Base-by-base conservation (phyloP, 163 green algal species). In the Prototheca cutis region DNA sequence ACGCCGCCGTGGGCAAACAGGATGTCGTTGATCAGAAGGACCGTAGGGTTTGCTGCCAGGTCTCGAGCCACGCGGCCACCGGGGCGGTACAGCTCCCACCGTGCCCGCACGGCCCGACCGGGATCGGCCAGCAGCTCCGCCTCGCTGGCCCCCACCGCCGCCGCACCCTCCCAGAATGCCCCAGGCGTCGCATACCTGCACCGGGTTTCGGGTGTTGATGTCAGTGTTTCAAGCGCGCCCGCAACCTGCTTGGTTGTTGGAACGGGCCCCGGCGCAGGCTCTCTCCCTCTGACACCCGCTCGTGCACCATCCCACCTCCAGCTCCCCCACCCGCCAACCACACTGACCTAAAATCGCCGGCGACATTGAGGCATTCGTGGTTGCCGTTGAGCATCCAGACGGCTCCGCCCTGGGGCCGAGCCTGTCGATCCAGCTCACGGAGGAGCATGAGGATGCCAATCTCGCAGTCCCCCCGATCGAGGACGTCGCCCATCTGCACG, bases 311-410 rank as follows among this genome's bases (percentile, higher is more conserved):
- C 25, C 25, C 13, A 23, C 23, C 48, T 48, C 65, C 51, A 48
- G 21, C 17, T 48, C 19, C 45, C 28, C 71, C 65, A 72, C 32
- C 29, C 23, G n/a, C n/a, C n/a, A n/a, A n/a, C n/a, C n/a, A n/a
- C n/a, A n/a, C 54, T 42, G 54, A 95, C 74, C 88, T 74, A 68
- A 96, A 97, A 68, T 94, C 80, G 5, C 91, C 91, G 18, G 75
- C 86, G 6, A 96, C 77, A 60, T 97, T 98, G 10, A 96, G 69
- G 53, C 77, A 91, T 66, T 98, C 91, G 68, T 98, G 91, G 76
- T 98, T 98, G 62, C 91, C 91, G 54, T 95, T 95, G 3, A 95
- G 73, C 82, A 96, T 93, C 63, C 86, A 89, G 3, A 96, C 84
- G 4, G 81, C 87, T 2, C 89, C 89, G 7, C 88, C 88, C 18